Evolutionary conservation across 1,139 yeast genomes (phyloP).

Genomic region (Oligophagozyma castellii): DNA sequence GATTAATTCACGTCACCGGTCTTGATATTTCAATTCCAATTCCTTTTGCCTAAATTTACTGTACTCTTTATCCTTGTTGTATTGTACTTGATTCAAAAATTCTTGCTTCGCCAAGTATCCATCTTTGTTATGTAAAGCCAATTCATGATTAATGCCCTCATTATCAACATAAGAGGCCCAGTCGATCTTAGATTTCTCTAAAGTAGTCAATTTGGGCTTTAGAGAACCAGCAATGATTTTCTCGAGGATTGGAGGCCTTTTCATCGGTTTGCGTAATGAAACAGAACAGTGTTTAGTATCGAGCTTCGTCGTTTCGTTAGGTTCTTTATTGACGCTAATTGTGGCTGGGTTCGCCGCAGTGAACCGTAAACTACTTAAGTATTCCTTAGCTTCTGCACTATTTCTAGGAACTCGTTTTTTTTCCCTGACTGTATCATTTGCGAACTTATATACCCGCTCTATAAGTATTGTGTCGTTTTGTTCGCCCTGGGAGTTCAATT

Average conservation of each 20-base stretch:
- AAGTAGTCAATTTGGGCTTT: constrained; percentile 65
- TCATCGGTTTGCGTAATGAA: constrained; percentile 31
- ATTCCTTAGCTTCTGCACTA: constrained; percentile 83
- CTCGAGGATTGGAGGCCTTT: constrained; percentile 67
- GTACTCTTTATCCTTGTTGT: constrained; percentile 48
- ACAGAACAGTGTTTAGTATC: background rate
- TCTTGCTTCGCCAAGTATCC: constrained; percentile 90
- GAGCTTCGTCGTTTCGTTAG: background rate
- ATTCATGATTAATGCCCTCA: constrained; percentile 71
- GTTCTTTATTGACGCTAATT: constrained; percentile 2
- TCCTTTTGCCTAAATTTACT: constrained; percentile 38
- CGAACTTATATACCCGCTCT: constrained; percentile 71
- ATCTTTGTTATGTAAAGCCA: constrained; percentile 56
- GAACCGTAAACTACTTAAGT: constrained; percentile 40
- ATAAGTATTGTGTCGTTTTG: constrained; percentile 48
- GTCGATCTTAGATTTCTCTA: constrained; percentile 84
- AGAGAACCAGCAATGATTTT: constrained; percentile 47
- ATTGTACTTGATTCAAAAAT: constrained; percentile 66
- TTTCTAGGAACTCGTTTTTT: constrained; percentile 60
- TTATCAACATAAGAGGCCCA: constrained; percentile 94
- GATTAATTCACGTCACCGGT: constrained; percentile 4
- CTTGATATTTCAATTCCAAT: constrained; percentile 16
- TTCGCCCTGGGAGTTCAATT: constrained; percentile 6
- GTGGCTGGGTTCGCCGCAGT: constrained; percentile 14
- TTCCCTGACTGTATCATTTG: constrained; percentile 71